phyloP scores from a whole-genome alignment of 1,139 yeast genomes.

The Petasospora rhodanensis region DNA sequence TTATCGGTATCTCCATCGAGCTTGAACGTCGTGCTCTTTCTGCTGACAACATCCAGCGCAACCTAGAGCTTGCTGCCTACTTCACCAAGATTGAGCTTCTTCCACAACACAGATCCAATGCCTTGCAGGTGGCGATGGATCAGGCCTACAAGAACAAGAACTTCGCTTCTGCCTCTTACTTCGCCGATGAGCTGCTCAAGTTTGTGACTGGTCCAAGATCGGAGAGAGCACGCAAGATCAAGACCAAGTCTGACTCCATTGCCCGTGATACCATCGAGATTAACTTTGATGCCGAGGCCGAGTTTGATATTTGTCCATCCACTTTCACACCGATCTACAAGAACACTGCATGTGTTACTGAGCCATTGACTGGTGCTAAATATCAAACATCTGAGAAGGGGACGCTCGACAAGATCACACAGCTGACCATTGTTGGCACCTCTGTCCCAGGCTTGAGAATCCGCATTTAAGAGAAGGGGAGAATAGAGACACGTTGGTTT shows the following conservation, averaged over 20 bases:
- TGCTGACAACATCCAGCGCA: constrained; percentile 68
- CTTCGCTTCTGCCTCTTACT: constrained; percentile 81
- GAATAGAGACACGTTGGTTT: background rate
- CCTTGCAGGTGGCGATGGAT: constrained; percentile 92
- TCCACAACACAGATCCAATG: constrained; percentile 78
- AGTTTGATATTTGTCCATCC: constrained; percentile 84
- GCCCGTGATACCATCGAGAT: constrained; percentile 85
- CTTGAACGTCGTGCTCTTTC: constrained; percentile 79
- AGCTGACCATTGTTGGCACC: constrained; percentile 81
- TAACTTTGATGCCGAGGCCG: constrained; percentile 89
- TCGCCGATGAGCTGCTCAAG: constrained; percentile 78
- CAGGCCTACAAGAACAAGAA: constrained; percentile 87
- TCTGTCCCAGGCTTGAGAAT: constrained; percentile 88
- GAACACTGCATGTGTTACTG: constrained; percentile 63
- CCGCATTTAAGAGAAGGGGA: constrained; percentile 13
- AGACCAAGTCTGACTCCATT: constrained; percentile 70
- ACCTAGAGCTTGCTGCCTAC: constrained; percentile 91
- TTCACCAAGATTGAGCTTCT: constrained; percentile 84
- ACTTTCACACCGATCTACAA: constrained; percentile 85
- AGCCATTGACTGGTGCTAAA: constrained; percentile 89
- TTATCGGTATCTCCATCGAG: constrained; percentile 87
- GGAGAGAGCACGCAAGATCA: constrained; percentile 82
- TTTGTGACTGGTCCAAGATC: constrained; percentile 75
- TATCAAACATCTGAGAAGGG: constrained; percentile 80
- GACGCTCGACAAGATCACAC: constrained; percentile 68